A percentile compares a stretch with the other conserved stretches of the same genome.
Evolutionary conservation across 768 basidiomycete species (phyloP).

Genomic region (Peribolospora kevripleyi): DNA sequence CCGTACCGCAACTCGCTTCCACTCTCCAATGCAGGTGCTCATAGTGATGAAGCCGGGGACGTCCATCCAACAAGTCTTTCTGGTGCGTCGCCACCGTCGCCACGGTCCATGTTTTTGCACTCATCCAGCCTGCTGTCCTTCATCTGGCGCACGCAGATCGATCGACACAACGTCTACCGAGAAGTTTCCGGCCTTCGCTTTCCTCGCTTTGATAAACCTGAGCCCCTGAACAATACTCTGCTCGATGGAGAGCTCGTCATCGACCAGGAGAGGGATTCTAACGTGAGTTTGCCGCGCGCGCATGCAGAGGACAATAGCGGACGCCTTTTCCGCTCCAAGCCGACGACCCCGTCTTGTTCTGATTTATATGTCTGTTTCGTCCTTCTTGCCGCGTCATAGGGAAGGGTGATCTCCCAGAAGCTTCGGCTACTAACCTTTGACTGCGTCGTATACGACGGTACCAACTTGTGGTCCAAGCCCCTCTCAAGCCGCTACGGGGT

Average conservation of each 20-base stretch:
- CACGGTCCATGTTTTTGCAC: no score
- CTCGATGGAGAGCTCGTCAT: conserved; percentile 85
- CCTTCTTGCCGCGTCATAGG: no score
- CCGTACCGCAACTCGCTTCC: not conserved
- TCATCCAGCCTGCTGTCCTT: not conserved
- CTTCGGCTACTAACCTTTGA: conserved; percentile 73
- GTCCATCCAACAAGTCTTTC: no score
- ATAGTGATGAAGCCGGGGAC: no score
- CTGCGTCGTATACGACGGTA: conserved; percentile 60
- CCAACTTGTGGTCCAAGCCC: conserved; percentile 62
- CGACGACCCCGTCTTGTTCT: no score
- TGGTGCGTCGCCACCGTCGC: no score
- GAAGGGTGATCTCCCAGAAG: no score
- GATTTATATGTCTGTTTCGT: no score
- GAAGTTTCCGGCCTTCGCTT: conserved; percentile 53
- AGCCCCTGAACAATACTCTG: conserved; percentile 48
- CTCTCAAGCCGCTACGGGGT: conserved; percentile 80
- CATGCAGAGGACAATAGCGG: no score
- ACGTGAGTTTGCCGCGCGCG: no score
- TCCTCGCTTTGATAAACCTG: conserved; percentile 66
- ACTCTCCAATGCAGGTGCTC: no score
- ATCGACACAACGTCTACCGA: conserved; percentile 76
- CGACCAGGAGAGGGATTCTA: conserved; percentile 46
- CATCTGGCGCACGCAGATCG: conserved; percentile 35
- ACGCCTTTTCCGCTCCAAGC: no score